Base-by-base conservation (phyloP, 495 filamentous ascomycete species). In the Aspergillus saccharolyticus region DNA sequence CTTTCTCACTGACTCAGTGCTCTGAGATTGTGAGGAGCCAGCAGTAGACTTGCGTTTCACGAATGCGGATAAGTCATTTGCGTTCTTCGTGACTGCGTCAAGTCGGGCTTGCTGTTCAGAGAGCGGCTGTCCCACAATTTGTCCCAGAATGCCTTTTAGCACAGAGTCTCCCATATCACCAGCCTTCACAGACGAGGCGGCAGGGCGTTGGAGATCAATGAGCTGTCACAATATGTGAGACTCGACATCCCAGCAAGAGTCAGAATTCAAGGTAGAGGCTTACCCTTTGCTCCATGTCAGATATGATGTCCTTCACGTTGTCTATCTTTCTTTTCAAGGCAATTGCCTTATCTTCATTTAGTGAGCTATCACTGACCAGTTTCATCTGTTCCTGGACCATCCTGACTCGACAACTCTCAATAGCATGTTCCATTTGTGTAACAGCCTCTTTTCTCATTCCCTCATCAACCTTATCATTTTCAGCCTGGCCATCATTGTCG, bases 1-100 rank as follows among this genome's bases (percentile, higher is more conserved):
- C 55, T 74, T 74, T 4, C 63, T 59, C 39, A 57, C 43, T 2
- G 61, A 42, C 14, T 46, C 54, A 14, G 12, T 3, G 44, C 49
- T 51, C 22, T 65, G 63, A 12, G 61, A 44, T 21, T 62, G 20
- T 18, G 68, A 62, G 20, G 44, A 57, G 20, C 30, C 28, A 9
- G 62, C 28, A 9, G 62, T 63, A 55, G 82, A 75, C 79, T 96
- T 95, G 54, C 89, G 72, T 57, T 80, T 82, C 3, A 97, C 87
- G n/a, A 97, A 70, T 14, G 87, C 83, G 1, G 86, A 87, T n/a
- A 98, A 70, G 65, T 98, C 95, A 48, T 82, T 96, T 16, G 94
- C 94, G 19, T 74, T 79, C 70, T 87, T 88, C 59, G 86, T 87
- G 42, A 85, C 91, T 62, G 91, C 88, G 56, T 90, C 86, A 24